Evolutionary conservation across 208 protist genomes (phyloP), one percentile per base, ranked within the genome.

Genomic region (Entamoeba dispar): DNA sequence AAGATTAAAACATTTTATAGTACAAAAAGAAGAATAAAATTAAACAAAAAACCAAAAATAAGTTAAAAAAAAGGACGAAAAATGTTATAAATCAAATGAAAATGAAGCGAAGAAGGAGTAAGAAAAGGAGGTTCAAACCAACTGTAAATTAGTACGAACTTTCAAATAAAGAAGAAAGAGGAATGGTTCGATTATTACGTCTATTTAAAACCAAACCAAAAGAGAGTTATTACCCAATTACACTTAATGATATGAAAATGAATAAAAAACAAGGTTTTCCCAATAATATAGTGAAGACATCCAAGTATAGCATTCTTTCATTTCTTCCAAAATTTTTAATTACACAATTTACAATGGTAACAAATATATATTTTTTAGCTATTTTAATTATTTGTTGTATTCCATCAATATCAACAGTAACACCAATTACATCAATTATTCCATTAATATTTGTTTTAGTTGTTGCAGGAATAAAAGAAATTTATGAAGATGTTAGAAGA

Each of bases 361-460:
- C 47, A 4, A 95, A 95, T 55, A 1, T 94, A 4, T 95, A 93
- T 77, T 95, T 95, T 38, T 15, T 94, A 1, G 27, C 91, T 10
- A 4, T 92, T 38, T 5, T 10, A 7, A n/a, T 47, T 55, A 43
- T 92, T 1, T 8, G 0, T 0, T 92, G 34, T 8, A 50, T 92
- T 34, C 91, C 91, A n/a, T 7, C 61, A 61, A 12, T 92, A 55
- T 31, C 38, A 14, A 2, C 91, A 7, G 14, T 17, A 7, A 31
- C 0, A n/a, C 91, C 91, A 7, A 4, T 50, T 31, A 38, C 91
- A 57, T 34, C 91, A 17, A 34, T 47, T 5, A 0, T 47, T 14
- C 94, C 94, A 5, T 0, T 94, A 17, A 5, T 92, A 34, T 3
- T 94, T 4, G 19, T 93, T 3, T 31, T 94, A 5, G 38, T 0